A percentile compares a stretch with the other conserved stretches of the same genome.
These are phyloP conservation scores for Cephalotrichum gorgonifer DNA, from an alignment of 2,329 filamentous ascomycete genomes.

Conservation along the genomic window DNA sequence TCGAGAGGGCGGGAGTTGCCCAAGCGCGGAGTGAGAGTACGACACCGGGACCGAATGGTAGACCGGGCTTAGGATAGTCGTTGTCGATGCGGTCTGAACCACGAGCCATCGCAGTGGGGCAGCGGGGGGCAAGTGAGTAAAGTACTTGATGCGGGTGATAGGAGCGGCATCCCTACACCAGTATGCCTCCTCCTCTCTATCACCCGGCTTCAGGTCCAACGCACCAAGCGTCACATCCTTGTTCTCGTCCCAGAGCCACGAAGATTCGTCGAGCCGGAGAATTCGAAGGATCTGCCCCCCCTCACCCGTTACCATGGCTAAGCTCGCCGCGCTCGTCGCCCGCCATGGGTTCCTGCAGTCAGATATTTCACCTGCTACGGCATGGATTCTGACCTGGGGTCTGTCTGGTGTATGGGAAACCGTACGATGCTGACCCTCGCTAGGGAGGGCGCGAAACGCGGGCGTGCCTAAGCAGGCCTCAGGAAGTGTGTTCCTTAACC, in stretches of 20 bases:
- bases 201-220: conserved; percentile 27
- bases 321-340: conserved; percentile 20
- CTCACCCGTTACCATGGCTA: conserved; percentile 43
- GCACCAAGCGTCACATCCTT: conserved; percentile 35
- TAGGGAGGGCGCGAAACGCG: conserved; percentile 19
- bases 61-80: conserved; percentile 40
- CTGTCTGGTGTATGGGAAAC: neutral
- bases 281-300: conserved; percentile 49
- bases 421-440: conserved; percentile 18
- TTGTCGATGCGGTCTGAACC: conserved; percentile 41
- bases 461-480: conserved; percentile 33
- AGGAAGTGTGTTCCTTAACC: conserved; percentile 40
- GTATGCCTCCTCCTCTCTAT: conserved; percentile 33
- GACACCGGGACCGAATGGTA: conserved; percentile 28
- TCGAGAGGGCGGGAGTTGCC: conserved; percentile 28
- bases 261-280: conserved; percentile 35
- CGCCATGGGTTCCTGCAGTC: conserved; percentile 22
- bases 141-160: conserved; percentile 41
- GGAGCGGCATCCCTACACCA: conserved; percentile 44
- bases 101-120: conserved; percentile 38
- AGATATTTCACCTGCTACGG: conserved; percentile 38
- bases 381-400: conserved; percentile 2
- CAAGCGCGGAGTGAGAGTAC: conserved; percentile 2
- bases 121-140: conserved; percentile 23
- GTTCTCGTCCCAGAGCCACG: conserved; percentile 42